Evolutionary conservation across 2,329 filamentous ascomycete genomes (phyloP), one percentile per base, ranked within the genome.

Genomic region (Gnomoniopsis smithogilvyi): DNA sequence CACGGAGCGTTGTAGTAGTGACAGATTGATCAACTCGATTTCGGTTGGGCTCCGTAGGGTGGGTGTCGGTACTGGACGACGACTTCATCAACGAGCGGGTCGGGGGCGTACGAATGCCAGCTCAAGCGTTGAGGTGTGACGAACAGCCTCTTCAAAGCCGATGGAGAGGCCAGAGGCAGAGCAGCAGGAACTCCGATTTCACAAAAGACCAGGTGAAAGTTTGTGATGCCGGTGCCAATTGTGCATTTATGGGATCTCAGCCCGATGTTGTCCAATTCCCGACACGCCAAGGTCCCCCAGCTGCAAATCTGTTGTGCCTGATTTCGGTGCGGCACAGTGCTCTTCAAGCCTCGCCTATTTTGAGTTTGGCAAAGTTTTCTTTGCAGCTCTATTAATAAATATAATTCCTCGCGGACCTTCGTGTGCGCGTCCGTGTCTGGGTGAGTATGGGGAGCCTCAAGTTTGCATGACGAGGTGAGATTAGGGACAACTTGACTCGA

Each of bases 51-150:
- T 17, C 47, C 47, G 33, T 24, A 24, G 36, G 19, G 19, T 12
- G 10, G 45, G 7, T 21, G 19, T 21, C 15, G 19, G 2, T 6
- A 19, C 45, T 14, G 45, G 15, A 14, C 8, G 24, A 19, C 17
- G 24, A 36, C 36, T 22, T 51, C 36, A 38, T 21, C 55, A 38
- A 43, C 26, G 43, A 38, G 34, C 47, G 57, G 57, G 47, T 47
- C 45, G 8, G 45, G 45, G 21, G 45, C 22, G 3, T 22, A 21
- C 45, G 52, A 22, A 46, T 46, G 51, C 56, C 33, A 45, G 26
- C 26, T 30, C 26, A 8, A 30, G 26, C 47, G 26, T 46, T 2
- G 49, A 51, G 46, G 52, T 51, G 57, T 55, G 38, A 59, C 57
- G 41, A 54, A 46, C 43, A 46, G 30, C 24, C 51, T 50, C n/a